Percentiles rank a stretch among this genome's conserved stretches.
Conservation (phyloP, 1,139 yeast genomes). For the Diutina siamensis region DNA sequence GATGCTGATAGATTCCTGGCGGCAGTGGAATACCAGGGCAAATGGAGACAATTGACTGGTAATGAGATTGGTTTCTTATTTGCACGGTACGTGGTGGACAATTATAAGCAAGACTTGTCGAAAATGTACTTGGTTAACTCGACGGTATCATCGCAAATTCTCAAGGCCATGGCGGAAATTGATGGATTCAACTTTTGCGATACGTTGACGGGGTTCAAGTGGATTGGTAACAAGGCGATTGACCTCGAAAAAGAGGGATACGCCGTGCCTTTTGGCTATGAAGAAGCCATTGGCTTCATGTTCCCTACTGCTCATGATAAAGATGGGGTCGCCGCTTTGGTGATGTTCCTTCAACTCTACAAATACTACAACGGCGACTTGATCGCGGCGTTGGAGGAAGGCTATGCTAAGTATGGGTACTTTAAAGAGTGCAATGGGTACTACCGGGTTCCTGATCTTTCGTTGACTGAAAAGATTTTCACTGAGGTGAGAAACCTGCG, state of each 20-base stretch:
- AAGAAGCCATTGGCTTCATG: constrained; percentile 96
- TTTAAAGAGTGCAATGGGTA: constrained; percentile 83
- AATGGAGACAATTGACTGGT: constrained; percentile 80
- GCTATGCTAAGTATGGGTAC: constrained; percentile 61
- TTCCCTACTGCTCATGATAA: constrained; percentile 79
- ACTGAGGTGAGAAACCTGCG: constrained; percentile 32
- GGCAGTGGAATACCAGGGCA: constrained; percentile 33
- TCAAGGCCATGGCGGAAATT: constrained; percentile 53
- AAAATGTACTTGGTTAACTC: constrained; percentile 66
- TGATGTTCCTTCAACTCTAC: constrained; percentile 66
- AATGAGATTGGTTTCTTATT: constrained; percentile 83
- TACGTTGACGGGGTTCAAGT: constrained; percentile 90
- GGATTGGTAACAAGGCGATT: constrained; percentile 90
- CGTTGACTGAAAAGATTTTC: constrained; percentile 43
- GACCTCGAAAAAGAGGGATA: constrained; percentile 55
- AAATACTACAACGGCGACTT: constrained; percentile 24
- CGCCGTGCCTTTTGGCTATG: constrained; percentile 78
- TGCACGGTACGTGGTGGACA: constrained; percentile 26
- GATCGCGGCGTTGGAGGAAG: constrained; percentile 39
- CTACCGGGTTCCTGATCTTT: constrained; percentile 51
- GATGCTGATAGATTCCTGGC: constrained; percentile 91
- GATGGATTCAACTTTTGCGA: constrained; percentile 60
- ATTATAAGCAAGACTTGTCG: constrained; percentile 16
- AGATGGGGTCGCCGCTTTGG: constrained; percentile 81
- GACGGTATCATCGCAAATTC: constrained; percentile 82